phyloP scores from a whole-genome alignment of 2,329 filamentous ascomycete species.

The Verticillium dahliae region DNA sequence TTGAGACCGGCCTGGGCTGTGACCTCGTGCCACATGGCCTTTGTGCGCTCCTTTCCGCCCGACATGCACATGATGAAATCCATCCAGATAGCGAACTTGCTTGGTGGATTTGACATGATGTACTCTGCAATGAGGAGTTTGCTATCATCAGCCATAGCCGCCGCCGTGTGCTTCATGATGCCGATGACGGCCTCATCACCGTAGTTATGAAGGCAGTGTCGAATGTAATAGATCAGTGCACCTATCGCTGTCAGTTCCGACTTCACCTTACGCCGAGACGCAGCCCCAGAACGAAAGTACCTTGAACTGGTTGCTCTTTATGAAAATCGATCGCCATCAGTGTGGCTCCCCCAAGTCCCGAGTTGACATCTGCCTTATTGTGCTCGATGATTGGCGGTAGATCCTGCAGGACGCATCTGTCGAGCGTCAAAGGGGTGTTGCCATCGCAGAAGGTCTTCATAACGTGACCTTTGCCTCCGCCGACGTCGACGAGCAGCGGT shows the following conservation, averaged over 20 bases:
- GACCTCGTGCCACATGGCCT: slow-evolving; percentile 17
- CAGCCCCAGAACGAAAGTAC: neutral
- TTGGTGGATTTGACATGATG: slow-evolving; percentile 19
- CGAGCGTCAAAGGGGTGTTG: slow-evolving; percentile 16
- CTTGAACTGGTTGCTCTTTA: slow-evolving; percentile 14
- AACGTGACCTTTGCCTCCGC: slow-evolving; percentile 21
- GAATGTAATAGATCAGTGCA: slow-evolving; percentile 27
- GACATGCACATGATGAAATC: slow-evolving; percentile 24
- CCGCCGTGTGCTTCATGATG: slow-evolving; percentile 22
- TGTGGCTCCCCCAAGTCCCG: slow-evolving; percentile 9
- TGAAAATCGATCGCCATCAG: slow-evolving; percentile 23
- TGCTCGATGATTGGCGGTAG: slow-evolving; percentile 20
- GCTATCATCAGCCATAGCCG: slow-evolving; percentile 24
- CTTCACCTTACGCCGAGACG: too few relatives aligned
- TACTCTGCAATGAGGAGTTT: slow-evolving; percentile 25
- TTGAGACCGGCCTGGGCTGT: slow-evolving; percentile 17
- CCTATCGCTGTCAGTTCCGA: slow-evolving; percentile 12
- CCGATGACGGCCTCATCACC: slow-evolving; percentile 20
- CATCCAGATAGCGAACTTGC: slow-evolving; percentile 14
- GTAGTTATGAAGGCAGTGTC: slow-evolving; percentile 31
- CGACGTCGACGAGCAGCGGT: slow-evolving; percentile 24
- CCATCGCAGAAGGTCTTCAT: slow-evolving; percentile 16
- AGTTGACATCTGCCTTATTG: slow-evolving; percentile 12
- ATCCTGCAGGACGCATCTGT: slow-evolving; percentile 24
- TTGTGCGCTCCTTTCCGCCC: slow-evolving; percentile 24